A percentile compares a stretch with the other conserved stretches of the same genome.
phyloP scores from a whole-genome alignment of 2,329 filamentous ascomycete genomes.

The Neonectria faginata region DNA sequence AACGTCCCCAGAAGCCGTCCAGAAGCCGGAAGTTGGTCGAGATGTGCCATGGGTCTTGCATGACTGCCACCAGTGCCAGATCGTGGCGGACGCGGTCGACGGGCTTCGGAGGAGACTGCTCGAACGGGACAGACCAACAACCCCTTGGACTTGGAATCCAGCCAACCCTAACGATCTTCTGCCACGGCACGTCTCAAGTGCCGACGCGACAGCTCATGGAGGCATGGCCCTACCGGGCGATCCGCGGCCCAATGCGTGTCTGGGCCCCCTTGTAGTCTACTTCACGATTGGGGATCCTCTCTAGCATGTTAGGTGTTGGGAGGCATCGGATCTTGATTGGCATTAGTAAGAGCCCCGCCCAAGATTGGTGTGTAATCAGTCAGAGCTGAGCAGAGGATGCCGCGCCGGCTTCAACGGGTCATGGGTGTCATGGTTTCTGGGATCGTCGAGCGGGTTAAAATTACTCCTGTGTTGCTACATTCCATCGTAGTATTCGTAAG shows the following conservation, averaged over 20 bases:
- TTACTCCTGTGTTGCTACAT: conserved; percentile 12
- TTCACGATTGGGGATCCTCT: neutral
- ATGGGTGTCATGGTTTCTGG: conserved; percentile 3
- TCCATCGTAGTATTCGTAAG: neutral
- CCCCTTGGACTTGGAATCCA: conserved; percentile 25
- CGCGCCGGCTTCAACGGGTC: conserved; percentile 17
- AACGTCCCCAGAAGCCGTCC: conserved; percentile 40
- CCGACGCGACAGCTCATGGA: conserved; percentile 33
- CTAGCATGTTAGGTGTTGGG: conserved; percentile 13
- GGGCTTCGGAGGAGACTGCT: conserved; percentile 42
- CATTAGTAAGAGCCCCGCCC: conserved; percentile 20
- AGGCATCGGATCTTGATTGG: conserved; percentile 18
- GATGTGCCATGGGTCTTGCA: conserved; percentile 24
- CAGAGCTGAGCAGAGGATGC: conserved; percentile 13
- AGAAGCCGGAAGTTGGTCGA: conserved; percentile 24
- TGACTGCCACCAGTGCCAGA: conserved; percentile 23
- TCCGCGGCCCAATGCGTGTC: conserved; percentile 40
- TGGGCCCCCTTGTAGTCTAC: conserved; percentile 3
- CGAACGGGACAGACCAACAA: conserved; percentile 40
- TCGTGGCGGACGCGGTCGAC: conserved; percentile 38
- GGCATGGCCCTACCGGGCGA: conserved; percentile 34
- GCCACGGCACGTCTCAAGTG: conserved; percentile 39
- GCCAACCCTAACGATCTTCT: conserved; percentile 29
- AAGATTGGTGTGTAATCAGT: conserved; percentile 10
- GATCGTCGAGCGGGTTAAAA: conserved; percentile 5